Evolutionary conservation across 2,329 filamentous ascomycete species (phyloP), one percentile per base, ranked within the genome.

Genomic region (Alternaria sp.): DNA sequence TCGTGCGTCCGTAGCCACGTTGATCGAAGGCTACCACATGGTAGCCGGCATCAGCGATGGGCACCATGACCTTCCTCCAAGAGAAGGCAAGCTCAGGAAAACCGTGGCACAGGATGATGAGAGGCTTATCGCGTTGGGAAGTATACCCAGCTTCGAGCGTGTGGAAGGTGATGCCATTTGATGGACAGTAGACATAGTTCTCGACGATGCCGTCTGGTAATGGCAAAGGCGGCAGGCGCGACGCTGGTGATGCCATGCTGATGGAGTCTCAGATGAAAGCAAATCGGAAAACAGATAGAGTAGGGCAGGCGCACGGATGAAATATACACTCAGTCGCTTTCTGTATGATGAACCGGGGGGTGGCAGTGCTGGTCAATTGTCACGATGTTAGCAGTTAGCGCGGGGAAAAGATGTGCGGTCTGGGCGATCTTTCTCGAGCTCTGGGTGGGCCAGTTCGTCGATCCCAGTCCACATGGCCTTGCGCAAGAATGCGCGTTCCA

Each of bases 21-120:
- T 90, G 88, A 70, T 92, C 90, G 36, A 87, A 87, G 1, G 90
- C 89, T 2, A 91, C 86, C 57, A 89, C 88, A 72, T 89, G 85
- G 77, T 88, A 91, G 26, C 89, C 89, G 6, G 84, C 82, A 0
- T 79, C 77, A 6, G 89, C 87, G n/a, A 92, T 81, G 0, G 80
- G 74, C 7, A 85, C 84, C 70, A 92, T 83, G 36, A 91, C 79
- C 59, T 88, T 87, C 55, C 89, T 86, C 89, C 89, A 92, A 50
- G 89, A 91, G 75, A 86, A 92, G 26, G 90, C 88, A 3, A 92
- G 81, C 72, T 91, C 89, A 2, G 90, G 90, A 66, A 87, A 92
- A 40, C 90, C 90, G 76, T 91, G 89, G 51, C 87, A 84, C 52
- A 90, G 85, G 7, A 91, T 75, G 9, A 91, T 79, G 11, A 91